phyloP scores from a whole-genome alignment of 2,329 filamentous ascomycete species.

The Penicillium corylophilum region DNA sequence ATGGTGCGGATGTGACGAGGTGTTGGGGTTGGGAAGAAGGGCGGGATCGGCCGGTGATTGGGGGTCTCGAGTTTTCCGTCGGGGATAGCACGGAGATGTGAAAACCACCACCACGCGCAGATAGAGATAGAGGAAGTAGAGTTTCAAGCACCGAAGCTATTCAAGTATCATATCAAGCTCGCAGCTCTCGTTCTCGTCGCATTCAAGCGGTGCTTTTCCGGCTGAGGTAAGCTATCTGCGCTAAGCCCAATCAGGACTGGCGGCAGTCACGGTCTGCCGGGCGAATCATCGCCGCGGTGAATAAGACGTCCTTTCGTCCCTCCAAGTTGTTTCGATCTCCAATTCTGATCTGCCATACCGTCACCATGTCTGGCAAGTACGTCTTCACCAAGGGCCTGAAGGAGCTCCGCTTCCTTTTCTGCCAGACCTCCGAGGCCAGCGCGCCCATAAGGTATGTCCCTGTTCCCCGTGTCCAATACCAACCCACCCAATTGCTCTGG shows the following conservation, averaged over 20 bases:
- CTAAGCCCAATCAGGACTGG: conserved; percentile 16
- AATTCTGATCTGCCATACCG: conserved; percentile 2
- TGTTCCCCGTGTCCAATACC: background rate
- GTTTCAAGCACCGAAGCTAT: background rate
- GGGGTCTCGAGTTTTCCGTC: conserved; percentile 21
- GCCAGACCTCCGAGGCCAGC: conserved; percentile 89
- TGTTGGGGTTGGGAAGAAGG: conserved; percentile 18
- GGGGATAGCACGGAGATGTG: conserved; percentile 1
- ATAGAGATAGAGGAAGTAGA: background rate
- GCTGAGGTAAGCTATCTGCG: conserved; percentile 30
- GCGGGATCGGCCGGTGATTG: conserved; percentile 23
- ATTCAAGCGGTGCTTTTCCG: conserved; percentile 8
- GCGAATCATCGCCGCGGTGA: conserved; percentile 25
- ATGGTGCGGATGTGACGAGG: conserved; percentile 14
- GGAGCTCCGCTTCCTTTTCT: conserved; percentile 96
- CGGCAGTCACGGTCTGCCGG: conserved; percentile 13
- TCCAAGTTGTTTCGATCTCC: conserved; percentile 2
- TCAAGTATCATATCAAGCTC: background rate
- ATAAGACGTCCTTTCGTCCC: conserved; percentile 15
- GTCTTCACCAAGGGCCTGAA: conserved; percentile 84
- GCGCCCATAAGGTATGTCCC: conserved; percentile 74
- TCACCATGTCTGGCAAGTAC: conserved; percentile 85
- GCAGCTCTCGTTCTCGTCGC: background rate
- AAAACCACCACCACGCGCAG: conserved; percentile 8
- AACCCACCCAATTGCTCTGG: background rate